These are phyloP conservation scores for Naganishia cerealis DNA, from an alignment of 1,284 basidiomycete species.

Conservation along the genomic window DNA sequence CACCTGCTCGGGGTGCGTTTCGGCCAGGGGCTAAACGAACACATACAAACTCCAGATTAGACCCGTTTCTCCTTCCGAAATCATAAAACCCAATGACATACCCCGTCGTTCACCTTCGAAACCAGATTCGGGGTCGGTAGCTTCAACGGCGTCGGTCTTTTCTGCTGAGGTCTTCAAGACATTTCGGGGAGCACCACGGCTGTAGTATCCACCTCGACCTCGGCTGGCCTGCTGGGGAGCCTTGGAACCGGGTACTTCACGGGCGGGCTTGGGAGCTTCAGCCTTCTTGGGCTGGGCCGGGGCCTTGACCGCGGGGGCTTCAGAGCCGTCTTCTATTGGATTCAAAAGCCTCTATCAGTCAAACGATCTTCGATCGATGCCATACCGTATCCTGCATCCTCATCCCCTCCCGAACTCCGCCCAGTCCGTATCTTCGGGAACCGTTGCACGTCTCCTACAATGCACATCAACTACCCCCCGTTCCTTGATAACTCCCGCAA, in stretches of 20 bases:
- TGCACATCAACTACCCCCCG: too few species aligned
- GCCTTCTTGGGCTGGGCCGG: conserved; percentile 33
- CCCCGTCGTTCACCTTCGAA: conserved; percentile 54
- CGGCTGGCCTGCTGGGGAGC: conserved; percentile 40
- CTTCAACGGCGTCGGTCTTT: conserved; percentile 38
- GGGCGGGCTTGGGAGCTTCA: conserved; percentile 38
- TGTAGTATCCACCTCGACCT: conserved; percentile 44
- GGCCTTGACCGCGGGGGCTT: conserved; percentile 26
- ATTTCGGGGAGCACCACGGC: conserved; percentile 49
- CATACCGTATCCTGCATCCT: neutral
- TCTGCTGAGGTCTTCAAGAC: conserved; percentile 35
- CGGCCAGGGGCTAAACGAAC: conserved; percentile 19
- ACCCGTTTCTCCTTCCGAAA: neutral
- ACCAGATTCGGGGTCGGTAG: conserved; percentile 46
- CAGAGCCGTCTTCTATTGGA: conserved; percentile 34
- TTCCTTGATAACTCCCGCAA: too few species aligned
- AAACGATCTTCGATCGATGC: neutral
- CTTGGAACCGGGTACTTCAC: conserved; percentile 38
- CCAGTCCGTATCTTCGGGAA: too few species aligned
- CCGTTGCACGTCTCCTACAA: too few species aligned
- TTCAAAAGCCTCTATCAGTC: conserved; percentile 14
- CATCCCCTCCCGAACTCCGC: too few species aligned
- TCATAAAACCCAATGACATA: conserved; percentile 35
- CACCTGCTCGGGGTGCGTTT: conserved; percentile 33
- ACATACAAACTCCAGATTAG: neutral